Percentiles rank a stretch among this genome's conserved stretches.
Evolutionary conservation across 2,329 filamentous ascomycete genomes (phyloP).

Genomic region (Phyllosticta citrichinensis): DNA sequence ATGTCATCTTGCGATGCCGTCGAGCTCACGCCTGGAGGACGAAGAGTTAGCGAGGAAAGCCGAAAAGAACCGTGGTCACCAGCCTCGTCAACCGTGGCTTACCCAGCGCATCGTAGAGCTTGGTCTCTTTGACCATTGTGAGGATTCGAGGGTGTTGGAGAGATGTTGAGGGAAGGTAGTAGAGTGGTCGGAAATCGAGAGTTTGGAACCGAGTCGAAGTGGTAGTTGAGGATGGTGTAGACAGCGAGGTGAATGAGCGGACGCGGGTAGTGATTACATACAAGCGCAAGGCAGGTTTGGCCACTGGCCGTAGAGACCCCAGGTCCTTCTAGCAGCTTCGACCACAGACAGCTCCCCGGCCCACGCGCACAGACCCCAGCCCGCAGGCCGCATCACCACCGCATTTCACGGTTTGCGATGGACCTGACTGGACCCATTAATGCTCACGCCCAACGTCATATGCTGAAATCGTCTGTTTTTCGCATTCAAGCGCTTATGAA

Average conservation of each 20-base stretch:
- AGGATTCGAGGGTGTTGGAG: neutral
- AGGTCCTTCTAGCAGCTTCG: conserved; percentile 9
- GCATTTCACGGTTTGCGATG: neutral
- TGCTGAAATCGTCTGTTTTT: conserved; percentile 4
- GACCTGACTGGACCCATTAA: neutral
- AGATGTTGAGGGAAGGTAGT: neutral
- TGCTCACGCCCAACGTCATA: neutral
- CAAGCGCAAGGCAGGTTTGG: neutral
- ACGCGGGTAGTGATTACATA: neutral
- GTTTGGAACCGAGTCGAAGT: neutral
- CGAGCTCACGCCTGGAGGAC: conserved; percentile 52
- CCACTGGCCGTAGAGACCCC: conserved; percentile 1
- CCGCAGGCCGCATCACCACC: neutral
- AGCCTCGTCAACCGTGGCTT: conserved; percentile 16
- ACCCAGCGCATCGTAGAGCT: conserved; percentile 79
- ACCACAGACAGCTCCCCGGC: neutral
- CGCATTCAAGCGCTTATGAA: conserved; percentile 2
- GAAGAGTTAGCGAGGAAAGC: conserved; percentile 8
- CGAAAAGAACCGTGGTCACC: conserved; percentile 18
- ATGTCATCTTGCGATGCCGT: conserved; percentile 85
- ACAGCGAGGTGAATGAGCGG: neutral
- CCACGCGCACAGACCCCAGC: neutral
- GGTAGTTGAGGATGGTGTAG: neutral
- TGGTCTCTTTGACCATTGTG: conserved; percentile 83
- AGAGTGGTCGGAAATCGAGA: neutral